These are phyloP conservation scores for Aspergillus heteromorphus DNA, from an alignment of 495 filamentous ascomycete species.

Conservation along the genomic window DNA sequence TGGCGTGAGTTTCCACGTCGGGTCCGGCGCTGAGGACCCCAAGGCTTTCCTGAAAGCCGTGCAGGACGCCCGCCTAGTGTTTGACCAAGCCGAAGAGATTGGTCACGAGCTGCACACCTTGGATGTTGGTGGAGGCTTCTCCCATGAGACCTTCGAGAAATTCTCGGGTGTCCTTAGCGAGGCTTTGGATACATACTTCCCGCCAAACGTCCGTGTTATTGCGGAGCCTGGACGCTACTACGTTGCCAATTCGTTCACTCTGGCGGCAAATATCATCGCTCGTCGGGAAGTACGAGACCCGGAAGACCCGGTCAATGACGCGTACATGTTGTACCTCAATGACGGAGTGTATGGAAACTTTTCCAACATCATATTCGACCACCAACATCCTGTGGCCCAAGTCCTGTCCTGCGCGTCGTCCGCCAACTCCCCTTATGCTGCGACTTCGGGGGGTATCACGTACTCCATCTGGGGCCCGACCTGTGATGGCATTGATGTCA, in stretches of 20 bases:
- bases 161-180: constrained; percentile 78
- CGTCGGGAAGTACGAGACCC: constrained; percentile 74
- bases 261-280: constrained; percentile 94
- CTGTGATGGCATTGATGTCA: constrained; percentile 95
- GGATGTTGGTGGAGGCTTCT: constrained; percentile 93
- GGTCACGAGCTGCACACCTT: constrained; percentile 81
- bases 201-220: constrained; percentile 78
- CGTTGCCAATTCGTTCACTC: constrained; percentile 83
- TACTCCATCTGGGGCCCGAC: constrained; percentile 99
- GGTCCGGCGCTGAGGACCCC: constrained; percentile 90
- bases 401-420: constrained; percentile 60
- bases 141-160: constrained; percentile 77
- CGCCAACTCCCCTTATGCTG: constrained; percentile 45
- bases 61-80: constrained; percentile 78
- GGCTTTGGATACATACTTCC: constrained; percentile 84
- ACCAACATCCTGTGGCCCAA: constrained; percentile 83
- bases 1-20: constrained; percentile 96
- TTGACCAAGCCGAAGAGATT: constrained; percentile 74
- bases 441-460: constrained; percentile 39
- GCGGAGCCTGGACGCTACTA: constrained; percentile 96
- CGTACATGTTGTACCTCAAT: constrained; percentile 95
- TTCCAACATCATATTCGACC: constrained; percentile 97
- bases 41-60: constrained; percentile 84
- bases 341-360: constrained; percentile 98
- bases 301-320: constrained; percentile 47